These are phyloP conservation scores for Solanum clarkiae DNA, from an alignment of 257 asterid genomes.

Conservation along the genomic window DNA sequence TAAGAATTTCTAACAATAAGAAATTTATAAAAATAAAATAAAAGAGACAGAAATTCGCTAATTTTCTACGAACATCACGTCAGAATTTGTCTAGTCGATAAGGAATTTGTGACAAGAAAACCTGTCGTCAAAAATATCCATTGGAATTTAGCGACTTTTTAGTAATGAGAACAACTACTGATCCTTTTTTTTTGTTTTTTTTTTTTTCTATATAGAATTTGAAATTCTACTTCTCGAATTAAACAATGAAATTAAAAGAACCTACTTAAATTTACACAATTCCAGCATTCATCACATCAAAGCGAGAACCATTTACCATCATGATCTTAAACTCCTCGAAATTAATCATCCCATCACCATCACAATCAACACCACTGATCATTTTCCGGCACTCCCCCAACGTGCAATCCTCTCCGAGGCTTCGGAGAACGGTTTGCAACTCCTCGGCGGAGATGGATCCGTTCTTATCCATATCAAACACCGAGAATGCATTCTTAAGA, in stretches of 20 bases:
- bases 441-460: constrained; percentile 67
- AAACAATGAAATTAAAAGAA: neutral
- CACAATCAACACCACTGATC: constrained; percentile 68
- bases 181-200: neutral
- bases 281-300: neutral
- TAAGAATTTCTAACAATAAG: neutral
- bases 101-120: neutral
- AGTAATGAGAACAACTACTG: neutral
- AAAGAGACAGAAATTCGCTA: neutral
- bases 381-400: constrained; percentile 64
- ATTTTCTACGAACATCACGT: fast-evolving
- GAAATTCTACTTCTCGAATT: neutral
- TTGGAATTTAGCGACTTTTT: neutral
- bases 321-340: constrained; percentile 84
- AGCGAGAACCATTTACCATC: constrained; percentile 61
- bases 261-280: neutral
- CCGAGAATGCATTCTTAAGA: constrained; percentile 59
- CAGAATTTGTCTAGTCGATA: neutral
- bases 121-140: neutral
- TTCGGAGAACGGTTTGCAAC: constrained; percentile 47
- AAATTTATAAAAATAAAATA: neutral
- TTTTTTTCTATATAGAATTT: neutral
- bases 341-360: constrained; percentile 63
- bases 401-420: constrained; percentile 75
- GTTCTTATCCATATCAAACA: constrained; percentile 60